These are phyloP conservation scores for Neurospora tetraspora DNA, from an alignment of 495 filamentous ascomycete species.

Conservation along the genomic window DNA sequence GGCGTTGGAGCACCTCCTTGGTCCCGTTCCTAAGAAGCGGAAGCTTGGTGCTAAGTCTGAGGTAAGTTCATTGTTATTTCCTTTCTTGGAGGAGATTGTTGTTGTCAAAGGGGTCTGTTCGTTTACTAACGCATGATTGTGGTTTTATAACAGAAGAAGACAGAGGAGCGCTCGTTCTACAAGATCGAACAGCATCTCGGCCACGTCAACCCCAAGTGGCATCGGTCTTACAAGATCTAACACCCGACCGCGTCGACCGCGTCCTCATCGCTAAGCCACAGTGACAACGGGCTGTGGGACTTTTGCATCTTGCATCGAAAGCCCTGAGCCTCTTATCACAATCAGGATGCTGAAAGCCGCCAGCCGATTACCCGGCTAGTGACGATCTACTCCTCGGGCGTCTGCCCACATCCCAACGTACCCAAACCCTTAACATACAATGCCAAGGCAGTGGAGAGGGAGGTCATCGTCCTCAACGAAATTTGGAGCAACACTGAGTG, in stretches of 20 bases:
- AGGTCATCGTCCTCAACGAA: not conserved
- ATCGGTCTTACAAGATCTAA: not conserved
- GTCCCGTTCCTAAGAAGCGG: not conserved
- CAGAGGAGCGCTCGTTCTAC: not conserved
- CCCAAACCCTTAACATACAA: too few species aligned
- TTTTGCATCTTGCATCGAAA: too few species aligned
- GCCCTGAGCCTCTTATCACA: too few species aligned
- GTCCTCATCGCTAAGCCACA: too few species aligned
- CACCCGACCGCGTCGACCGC: not conserved
- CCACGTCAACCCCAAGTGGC: not conserved
- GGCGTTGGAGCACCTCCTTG: not conserved
- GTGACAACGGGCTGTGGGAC: too few species aligned
- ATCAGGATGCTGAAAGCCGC: too few species aligned
- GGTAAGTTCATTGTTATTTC: not conserved
- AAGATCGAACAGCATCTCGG: not conserved
- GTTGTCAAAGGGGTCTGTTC: not conserved
- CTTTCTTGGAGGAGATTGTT: not conserved
- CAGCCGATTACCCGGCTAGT: too few species aligned
- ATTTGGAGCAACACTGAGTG: not conserved
- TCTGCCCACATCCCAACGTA: too few species aligned
- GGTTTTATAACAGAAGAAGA: not conserved
- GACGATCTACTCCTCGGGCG: too few species aligned
- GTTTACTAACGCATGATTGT: not conserved
- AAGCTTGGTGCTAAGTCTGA: not conserved
- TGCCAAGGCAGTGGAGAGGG: not conserved